phyloP scores from a whole-genome alignment of 768 basidiomycete species.

The Boletus subcaerulescens region DNA sequence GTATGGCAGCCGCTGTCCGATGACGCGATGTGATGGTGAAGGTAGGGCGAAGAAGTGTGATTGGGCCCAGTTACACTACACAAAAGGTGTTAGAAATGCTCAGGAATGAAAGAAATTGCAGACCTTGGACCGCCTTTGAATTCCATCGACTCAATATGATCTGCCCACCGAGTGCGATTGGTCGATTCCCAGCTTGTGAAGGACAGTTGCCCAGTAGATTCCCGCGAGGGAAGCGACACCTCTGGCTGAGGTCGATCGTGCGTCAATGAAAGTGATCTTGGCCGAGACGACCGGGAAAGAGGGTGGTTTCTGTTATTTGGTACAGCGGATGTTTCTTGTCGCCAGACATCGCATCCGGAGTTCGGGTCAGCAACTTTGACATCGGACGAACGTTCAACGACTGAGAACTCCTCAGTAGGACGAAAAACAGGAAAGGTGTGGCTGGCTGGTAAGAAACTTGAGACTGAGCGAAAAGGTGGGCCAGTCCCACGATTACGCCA shows the following conservation, averaged over 20 bases:
- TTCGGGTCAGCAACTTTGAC: not conserved
- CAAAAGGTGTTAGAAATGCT: conserved; percentile 4
- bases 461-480: conserved; percentile 8
- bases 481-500: conserved; percentile 19
- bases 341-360: conserved; percentile 14
- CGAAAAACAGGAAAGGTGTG: conserved; percentile 14
- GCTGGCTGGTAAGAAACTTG: conserved; percentile 17
- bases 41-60: conserved; percentile 12
- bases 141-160: conserved; percentile 13
- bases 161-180: conserved; percentile 21
- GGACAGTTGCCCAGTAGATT: conserved; percentile 29
- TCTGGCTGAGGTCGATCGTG: conserved; percentile 21
- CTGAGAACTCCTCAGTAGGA: not conserved
- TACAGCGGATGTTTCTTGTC: conserved; percentile 1
- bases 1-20: conserved; percentile 17
- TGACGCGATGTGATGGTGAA: conserved; percentile 10
- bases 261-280: conserved; percentile 31
- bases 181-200: conserved; percentile 27
- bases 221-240: conserved; percentile 20
- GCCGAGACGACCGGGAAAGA: conserved; percentile 18
- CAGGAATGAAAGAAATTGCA: not conserved
- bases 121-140: conserved; percentile 15
- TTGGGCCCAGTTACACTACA: conserved; percentile 12
- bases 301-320: not conserved
- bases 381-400: not conserved